Conservation (phyloP, 106 monocot genomes). For the Acanthochlamys bracteata region DNA sequence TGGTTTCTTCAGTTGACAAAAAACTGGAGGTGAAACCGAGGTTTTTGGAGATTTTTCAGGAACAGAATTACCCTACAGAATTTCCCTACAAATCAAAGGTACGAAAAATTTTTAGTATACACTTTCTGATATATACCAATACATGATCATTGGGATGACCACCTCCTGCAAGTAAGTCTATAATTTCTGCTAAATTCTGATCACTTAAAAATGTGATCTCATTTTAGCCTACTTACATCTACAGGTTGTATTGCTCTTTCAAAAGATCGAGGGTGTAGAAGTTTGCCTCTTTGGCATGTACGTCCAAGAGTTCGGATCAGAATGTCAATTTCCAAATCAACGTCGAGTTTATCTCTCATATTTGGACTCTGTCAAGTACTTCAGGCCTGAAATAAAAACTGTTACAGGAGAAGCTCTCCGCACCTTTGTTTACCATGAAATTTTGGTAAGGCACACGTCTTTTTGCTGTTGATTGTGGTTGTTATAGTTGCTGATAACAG, state of each 20-base stretch:
- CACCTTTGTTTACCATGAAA: slow-evolving; percentile 98
- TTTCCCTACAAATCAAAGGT: slow-evolving; percentile 99
- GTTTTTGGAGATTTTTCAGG: slow-evolving; percentile 97
- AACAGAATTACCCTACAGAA: slow-evolving; percentile 91
- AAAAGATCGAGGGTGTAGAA: slow-evolving; percentile 99
- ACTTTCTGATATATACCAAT: not conserved
- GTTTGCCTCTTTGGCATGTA: slow-evolving; percentile 99
- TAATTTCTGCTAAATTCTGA: not conserved
- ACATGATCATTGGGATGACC: too few relatives aligned
- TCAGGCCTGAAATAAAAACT: slow-evolving; percentile 88
- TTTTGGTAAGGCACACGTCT: slow-evolving; percentile 53
- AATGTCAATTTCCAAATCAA: slow-evolving; percentile 85
- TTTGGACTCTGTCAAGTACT: slow-evolving; percentile 98
- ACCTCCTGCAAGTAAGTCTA: too few relatives aligned
- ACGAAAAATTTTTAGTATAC: not conserved
- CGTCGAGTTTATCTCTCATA: slow-evolving; percentile 96
- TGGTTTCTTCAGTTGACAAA: slow-evolving; percentile 98
- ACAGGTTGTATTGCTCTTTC: slow-evolving; percentile 91
- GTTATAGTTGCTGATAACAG: not conserved
- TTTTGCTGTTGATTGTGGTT: not conserved
- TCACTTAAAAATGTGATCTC: not conserved
- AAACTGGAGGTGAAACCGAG: slow-evolving; percentile 93
- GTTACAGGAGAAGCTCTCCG: slow-evolving; percentile 87
- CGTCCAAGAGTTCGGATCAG: slow-evolving; percentile 97
- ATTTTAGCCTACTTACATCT: slow-evolving; percentile 6